Conservation (phyloP, 768 basidiomycete species). For the Chalciporus piperatus region DNA sequence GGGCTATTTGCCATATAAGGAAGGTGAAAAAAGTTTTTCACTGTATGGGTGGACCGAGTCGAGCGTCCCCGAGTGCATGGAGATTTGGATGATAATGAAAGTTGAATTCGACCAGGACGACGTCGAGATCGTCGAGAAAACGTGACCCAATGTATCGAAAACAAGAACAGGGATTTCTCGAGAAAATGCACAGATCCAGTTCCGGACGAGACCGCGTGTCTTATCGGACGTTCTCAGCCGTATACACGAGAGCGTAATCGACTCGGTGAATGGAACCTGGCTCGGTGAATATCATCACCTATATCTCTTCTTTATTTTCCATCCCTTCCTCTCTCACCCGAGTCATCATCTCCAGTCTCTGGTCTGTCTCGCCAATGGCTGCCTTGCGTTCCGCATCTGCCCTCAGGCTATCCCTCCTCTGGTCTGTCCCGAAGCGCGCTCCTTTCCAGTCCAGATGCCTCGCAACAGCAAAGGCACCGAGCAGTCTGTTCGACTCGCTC, state of each 20-base stretch:
- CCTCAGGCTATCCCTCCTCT: slow-evolving; percentile 18
- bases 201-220: background rate
- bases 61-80: slow-evolving; percentile 27
- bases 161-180: background rate
- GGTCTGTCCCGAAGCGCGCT: slow-evolving; percentile 16
- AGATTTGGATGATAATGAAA: background rate
- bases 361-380: slow-evolving; percentile 23
- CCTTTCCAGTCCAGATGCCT: slow-evolving; percentile 38
- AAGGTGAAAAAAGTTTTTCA: slow-evolving; percentile 23
- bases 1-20: slow-evolving; percentile 15
- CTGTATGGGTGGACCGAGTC: background rate
- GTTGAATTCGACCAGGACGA: background rate
- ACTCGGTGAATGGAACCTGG: slow-evolving; percentile 39
- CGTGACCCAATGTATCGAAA: background rate
- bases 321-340: slow-evolving; percentile 12
- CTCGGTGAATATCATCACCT: slow-evolving; percentile 36
- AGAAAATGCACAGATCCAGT: background rate
- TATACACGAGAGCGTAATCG: slow-evolving; percentile 29
- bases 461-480: slow-evolving; percentile 58
- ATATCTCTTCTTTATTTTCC: slow-evolving; percentile 22
- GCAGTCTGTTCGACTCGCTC: slow-evolving; percentile 75
- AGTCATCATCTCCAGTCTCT: slow-evolving; percentile 22
- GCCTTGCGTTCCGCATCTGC: slow-evolving; percentile 27
- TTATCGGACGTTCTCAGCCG: slow-evolving; percentile 12
- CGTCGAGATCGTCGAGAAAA: background rate